Base-by-base conservation (phyloP, 805 yeast species). In the Zygoascus biomembranicola region DNA sequence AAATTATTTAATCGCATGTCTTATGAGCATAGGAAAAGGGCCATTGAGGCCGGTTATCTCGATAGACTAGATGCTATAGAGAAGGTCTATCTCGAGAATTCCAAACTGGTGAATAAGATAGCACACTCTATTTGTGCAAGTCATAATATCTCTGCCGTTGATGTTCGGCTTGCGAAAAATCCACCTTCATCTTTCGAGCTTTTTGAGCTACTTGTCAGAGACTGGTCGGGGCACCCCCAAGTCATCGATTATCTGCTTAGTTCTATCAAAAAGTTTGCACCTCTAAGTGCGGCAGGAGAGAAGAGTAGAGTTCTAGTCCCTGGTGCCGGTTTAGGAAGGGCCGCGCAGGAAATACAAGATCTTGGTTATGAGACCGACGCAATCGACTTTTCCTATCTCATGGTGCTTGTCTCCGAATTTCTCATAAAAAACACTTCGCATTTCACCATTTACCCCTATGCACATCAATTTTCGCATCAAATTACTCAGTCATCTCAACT, bases 301-400 rank as follows among this genome's bases (percentile, higher is more conserved):
- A 57, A 69, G 10, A 56, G 56, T 2, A 63, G 79, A 11, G 75
- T 88, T 0, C 69, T 90, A 3, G 78, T 87, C 1, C 97, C 98
- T 0, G 98, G 98, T 0, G 80, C 94, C 1, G 98, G 98, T 0
- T 72, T 86, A 26, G 96, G 96, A 0, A 72, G 89, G 58, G 70
- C 89, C 0, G 83, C 96, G 1, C 82, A 82, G 63, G 87, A 82
- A 55, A 55, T 88, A 26, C 67, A 77, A 0, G 49, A 49, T 2
- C 56, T 50, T 5, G 69, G 68, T 49, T 66, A 70, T 20, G 48
- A 67, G 4, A 90, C 88, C 0, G 84, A 83, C 55, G 82, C 95
- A 0, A 77, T 88, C 32, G 98, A 90, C 64, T 80, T 76, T 62
- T 85, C 92, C 2, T 77, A 85, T 43, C 66, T 85, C 54, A 89